Percentiles rank a stretch among this genome's conserved stretches.
Conservation (phyloP, 768 basidiomycete species). For the Amylocystis lapponica region DNA sequence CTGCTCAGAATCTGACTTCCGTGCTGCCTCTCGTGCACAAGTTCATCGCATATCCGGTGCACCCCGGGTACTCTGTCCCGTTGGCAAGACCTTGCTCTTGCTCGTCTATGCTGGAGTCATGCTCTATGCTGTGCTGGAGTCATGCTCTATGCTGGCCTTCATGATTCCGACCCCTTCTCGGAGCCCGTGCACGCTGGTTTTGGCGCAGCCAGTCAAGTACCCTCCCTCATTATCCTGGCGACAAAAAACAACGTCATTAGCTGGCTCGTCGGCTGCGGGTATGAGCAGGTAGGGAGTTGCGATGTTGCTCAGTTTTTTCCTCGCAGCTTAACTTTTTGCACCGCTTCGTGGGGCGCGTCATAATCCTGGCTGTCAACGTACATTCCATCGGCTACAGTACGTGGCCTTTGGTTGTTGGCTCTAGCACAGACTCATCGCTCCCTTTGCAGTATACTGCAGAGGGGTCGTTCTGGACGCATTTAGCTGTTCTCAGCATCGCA, state of each 20-base stretch:
- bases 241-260: conserved; percentile 67
- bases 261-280: conserved; percentile 52
- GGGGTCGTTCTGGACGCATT: conserved; percentile 30
- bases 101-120: conserved; percentile 17
- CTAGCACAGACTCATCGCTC: neutral
- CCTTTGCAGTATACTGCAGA: conserved; percentile 35
- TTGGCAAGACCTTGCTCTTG: neutral
- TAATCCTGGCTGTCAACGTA: conserved; percentile 35
- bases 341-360: conserved; percentile 40
- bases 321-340: conserved; percentile 38
- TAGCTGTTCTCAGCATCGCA: neutral
- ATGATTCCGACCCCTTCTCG: conserved; percentile 44
- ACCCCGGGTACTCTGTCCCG: neutral
- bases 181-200: conserved; percentile 45
- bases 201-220: conserved; percentile 57
- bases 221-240: conserved; percentile 55
- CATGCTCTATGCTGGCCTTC: conserved; percentile 41
- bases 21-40: too few species aligned
- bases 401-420: conserved; percentile 7
- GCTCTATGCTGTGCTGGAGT: conserved; percentile 32
- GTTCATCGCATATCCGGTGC: too few species aligned
- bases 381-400: conserved; percentile 38
- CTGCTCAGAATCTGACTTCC: too few species aligned
- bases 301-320: neutral
- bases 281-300: conserved; percentile 49